phyloP scores from a whole-genome alignment of 257 asterid species.

The Verbena officinalis region DNA sequence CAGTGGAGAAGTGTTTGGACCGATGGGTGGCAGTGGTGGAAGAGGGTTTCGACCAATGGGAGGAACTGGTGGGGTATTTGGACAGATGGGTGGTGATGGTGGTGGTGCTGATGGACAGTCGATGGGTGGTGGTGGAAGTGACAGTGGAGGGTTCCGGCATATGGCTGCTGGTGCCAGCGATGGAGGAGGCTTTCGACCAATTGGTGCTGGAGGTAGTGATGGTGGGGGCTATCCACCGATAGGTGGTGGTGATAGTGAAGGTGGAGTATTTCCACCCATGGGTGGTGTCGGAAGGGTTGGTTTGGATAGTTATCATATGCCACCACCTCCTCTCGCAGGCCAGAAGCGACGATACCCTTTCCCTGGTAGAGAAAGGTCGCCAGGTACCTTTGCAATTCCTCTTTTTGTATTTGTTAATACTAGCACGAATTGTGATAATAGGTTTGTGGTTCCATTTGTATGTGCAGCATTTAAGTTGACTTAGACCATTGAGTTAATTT shows the following conservation, averaged over 20 bases:
- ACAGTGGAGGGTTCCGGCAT: conserved; percentile 16
- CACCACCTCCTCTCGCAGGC: conserved; percentile 56
- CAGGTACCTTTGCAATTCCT: conserved; percentile 48
- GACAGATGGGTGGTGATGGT: conserved; percentile 26
- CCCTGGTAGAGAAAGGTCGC: conserved; percentile 56
- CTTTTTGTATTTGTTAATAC: conserved; percentile 3
- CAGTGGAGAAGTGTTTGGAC: conserved; percentile 38
- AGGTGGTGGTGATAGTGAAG: conserved; percentile 27
- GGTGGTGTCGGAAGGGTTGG: conserved; percentile 48
- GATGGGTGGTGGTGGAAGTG: conserved; percentile 28
- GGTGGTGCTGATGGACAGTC: conserved; percentile 18
- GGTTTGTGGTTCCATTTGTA: not conserved
- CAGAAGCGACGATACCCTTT: conserved; percentile 76
- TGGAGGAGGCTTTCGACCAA: conserved; percentile 28
- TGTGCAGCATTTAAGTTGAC: not conserved
- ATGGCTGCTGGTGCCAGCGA: conserved; percentile 28
- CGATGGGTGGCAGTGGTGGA: conserved; percentile 37
- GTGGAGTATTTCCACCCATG: conserved; percentile 32
- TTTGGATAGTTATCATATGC: conserved; percentile 40
- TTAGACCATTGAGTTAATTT: conserved; percentile 7
- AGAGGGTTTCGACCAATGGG: conserved; percentile 41
- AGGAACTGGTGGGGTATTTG: conserved; percentile 28
- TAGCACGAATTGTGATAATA: not conserved
- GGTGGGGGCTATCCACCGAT: conserved; percentile 28
- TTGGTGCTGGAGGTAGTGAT: conserved; percentile 22